Conservation (phyloP, 345 rosid species). For the Rhizophora apiculata region DNA sequence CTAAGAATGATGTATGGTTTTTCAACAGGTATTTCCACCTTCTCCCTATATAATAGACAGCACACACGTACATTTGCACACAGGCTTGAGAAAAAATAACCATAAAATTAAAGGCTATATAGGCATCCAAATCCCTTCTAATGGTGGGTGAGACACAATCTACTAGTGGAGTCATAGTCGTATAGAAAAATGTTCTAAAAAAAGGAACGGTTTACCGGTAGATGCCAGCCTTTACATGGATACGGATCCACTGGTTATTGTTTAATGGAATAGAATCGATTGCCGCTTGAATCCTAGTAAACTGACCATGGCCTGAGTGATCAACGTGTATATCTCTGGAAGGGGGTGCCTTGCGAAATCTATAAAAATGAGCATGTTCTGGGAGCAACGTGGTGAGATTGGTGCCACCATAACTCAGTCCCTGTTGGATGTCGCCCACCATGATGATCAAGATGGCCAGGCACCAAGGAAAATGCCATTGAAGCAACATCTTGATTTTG, state of each 20-base stretch:
- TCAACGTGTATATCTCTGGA: conserved; percentile 35
- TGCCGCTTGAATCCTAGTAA: conserved; percentile 55
- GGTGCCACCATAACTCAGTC: neutral
- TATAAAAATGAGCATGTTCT: neutral
- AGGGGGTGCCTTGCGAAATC: neutral
- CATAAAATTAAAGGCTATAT: neutral
- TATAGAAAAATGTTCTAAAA: no score
- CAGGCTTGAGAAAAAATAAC: neutral
- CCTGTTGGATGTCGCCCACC: neutral
- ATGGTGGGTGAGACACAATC: no score
- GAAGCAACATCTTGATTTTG: no score
- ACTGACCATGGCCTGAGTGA: conserved; percentile 46
- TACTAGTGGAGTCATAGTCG: no score
- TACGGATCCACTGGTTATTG: conserved; percentile 49
- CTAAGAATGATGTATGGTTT: conserved; percentile 59
- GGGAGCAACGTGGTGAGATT: neutral
- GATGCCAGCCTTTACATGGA: conserved; percentile 44
- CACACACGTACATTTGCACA: no score
- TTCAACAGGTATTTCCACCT: conserved; percentile 57
- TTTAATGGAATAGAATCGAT: conserved; percentile 49
- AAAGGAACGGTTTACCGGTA: conserved; percentile 36
- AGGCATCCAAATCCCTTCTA: neutral
- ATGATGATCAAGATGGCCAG: no score
- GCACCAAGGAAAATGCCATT: no score
- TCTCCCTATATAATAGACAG: conserved; percentile 44